Evolutionary conservation across 2,329 filamentous ascomycete species (phyloP).

Genomic region (Ophiostoma tasmaniense): DNA sequence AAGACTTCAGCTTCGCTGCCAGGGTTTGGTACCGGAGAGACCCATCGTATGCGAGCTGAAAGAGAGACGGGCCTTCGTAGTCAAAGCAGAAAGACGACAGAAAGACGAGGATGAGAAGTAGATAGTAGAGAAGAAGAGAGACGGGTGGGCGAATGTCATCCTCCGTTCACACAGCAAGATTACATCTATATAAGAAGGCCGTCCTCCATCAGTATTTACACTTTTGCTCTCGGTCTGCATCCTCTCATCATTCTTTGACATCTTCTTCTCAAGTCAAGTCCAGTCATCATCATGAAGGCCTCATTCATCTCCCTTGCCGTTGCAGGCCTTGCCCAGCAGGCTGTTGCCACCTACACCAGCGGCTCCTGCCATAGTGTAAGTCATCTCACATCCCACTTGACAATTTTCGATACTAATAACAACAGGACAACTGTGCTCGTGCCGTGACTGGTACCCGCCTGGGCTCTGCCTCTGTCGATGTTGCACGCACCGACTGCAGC

Average conservation of each 20-base stretch:
- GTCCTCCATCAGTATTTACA: neutral
- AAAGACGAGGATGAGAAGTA: neutral
- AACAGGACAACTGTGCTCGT: slow-evolving; percentile 10
- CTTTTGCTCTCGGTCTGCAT: neutral
- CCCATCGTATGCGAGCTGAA: neutral
- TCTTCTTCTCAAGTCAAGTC: neutral
- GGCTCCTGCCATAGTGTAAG: neutral
- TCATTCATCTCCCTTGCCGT: slow-evolving; percentile 4
- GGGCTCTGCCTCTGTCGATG: neutral
- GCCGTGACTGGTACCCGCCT: slow-evolving; percentile 2
- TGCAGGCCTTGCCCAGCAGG: slow-evolving; percentile 7
- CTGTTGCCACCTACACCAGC: slow-evolving; percentile 3
- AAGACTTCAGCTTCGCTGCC: neutral
- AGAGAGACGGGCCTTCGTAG: neutral
- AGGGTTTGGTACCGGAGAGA: neutral
- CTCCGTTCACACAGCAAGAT: neutral
- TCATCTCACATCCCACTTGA: neutral
- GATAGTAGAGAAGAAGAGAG: neutral
- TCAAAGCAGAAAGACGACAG: neutral
- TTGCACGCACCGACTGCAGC: neutral
- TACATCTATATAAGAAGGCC: neutral
- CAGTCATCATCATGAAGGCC: slow-evolving; percentile 6
- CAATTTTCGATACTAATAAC: neutral
- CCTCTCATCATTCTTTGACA: neutral
- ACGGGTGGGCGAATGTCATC: neutral